A percentile compares a stretch with the other conserved stretches of the same genome.
Conservation (phyloP, 108 stramenopile species). For the Nannochloropsis granulata region DNA sequence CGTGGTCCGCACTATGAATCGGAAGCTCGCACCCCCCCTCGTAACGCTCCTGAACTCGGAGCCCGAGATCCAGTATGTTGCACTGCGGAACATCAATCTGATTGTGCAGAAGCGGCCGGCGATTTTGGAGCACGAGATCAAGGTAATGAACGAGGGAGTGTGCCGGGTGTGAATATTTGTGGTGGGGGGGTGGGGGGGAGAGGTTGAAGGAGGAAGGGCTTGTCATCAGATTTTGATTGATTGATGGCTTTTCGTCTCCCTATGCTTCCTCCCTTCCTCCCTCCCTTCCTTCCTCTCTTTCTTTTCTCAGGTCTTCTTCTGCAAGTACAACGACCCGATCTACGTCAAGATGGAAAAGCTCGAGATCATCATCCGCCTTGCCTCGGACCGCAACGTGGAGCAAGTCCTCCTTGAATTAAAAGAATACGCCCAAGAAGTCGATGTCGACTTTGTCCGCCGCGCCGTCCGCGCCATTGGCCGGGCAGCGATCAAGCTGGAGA, state of each 20-base stretch:
- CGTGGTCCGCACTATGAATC: constrained; percentile 23
- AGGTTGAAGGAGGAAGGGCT: background rate
- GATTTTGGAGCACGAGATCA: constrained; percentile 92
- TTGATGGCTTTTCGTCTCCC: background rate
- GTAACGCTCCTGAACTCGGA: constrained; percentile 91
- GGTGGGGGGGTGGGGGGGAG: background rate
- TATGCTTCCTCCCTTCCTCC: background rate
- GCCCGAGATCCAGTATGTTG: constrained; percentile 98
- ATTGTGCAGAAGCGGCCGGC: constrained; percentile 91
- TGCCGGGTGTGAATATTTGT: background rate
- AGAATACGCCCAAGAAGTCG: constrained; percentile 96
- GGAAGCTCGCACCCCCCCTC: constrained; percentile 95
- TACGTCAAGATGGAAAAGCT: constrained; percentile 99
- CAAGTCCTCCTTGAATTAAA: constrained; percentile 87
- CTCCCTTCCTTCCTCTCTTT: background rate
- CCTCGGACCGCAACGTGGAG: constrained; percentile 86
- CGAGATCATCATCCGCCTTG: constrained; percentile 96
- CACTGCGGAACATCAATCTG: constrained; percentile 93
- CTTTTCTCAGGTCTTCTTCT: constrained; percentile 74
- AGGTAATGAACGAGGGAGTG: constrained; percentile 22
- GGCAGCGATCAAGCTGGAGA: constrained; percentile 93
- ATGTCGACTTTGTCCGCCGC: constrained; percentile 96
- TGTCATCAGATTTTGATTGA: background rate
- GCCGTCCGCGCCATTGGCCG: constrained; percentile 95
- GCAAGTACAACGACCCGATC: constrained; percentile 99